Conservation (phyloP, 768 basidiomycete genomes). For the Floccularia luteovirens region DNA sequence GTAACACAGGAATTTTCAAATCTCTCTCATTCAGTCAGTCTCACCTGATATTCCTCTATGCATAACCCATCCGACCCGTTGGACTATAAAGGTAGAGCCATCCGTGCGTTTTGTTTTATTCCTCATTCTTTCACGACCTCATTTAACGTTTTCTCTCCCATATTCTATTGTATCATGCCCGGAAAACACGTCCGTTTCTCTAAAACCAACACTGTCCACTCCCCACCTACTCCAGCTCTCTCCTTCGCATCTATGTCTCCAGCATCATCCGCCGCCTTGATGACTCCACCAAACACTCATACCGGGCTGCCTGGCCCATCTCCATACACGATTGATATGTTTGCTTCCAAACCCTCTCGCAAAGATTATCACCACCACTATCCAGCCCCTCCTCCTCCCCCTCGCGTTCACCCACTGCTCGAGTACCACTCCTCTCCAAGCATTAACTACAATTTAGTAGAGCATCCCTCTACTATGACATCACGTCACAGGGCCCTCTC, state of each 20-base stretch:
- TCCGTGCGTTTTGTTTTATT: background rate
- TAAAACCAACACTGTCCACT: constrained; percentile 2
- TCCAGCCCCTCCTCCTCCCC: background rate
- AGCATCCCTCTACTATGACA: constrained; percentile 17
- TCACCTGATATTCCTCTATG: too few species aligned
- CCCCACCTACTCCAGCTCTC: constrained; percentile 10
- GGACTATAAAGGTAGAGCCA: too few species aligned
- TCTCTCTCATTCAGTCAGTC: too few species aligned
- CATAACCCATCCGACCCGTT: too few species aligned
- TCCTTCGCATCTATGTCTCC: constrained; percentile 8
- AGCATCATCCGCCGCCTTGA: constrained; percentile 7
- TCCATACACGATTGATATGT: too few species aligned
- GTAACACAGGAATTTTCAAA: too few species aligned
- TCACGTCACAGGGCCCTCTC: constrained; percentile 15
- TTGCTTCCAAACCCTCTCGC: background rate
- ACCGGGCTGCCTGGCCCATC: constrained; percentile 6
- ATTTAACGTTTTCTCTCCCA: background rate
- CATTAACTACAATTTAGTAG: constrained; percentile 20
- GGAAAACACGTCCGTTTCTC: constrained; percentile 14
- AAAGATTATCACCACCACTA: too few species aligned
- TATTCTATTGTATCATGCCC: constrained; percentile 8
- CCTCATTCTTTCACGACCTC: background rate
- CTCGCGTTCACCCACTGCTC: constrained; percentile 18
- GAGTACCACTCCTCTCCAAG: constrained; percentile 11
- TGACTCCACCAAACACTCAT: constrained; percentile 6